Base-by-base conservation (phyloP, 495 filamentous ascomycete species). In the Ramalina peruviana region DNA sequence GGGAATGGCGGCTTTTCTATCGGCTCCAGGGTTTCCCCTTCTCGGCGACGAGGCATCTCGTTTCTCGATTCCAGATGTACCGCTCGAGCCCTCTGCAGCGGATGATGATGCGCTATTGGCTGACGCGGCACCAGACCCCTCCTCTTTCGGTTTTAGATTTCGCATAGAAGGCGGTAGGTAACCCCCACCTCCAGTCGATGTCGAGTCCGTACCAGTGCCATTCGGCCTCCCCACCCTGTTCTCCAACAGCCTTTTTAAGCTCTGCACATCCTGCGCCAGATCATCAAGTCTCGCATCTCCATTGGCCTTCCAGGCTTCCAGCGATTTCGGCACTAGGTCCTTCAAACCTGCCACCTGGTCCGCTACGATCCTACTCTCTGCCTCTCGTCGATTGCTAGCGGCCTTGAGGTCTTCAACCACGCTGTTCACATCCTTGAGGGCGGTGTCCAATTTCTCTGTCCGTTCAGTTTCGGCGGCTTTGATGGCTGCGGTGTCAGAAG, bases 201-300 rank as follows among this genome's bases (percentile, higher is more conserved):
- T 43, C 33, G 58, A 62, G 23, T 62, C 48, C 44, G 57, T 59
- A 16, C 64, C 49, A 36, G 63, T 60, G 49, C 65, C 61, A 59
- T 66, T 62, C 40, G 68, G 64, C 25, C 68, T 64, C 55, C 80
- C 80, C 68, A 94, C 77, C 55, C 86, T 73, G 64, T 93, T 92
- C 40, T 76, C 78, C 62, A 96, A 71, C 48, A 99, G 69, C 17
- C 81, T 81, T 70, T 96, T 96, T 51, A 99, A 68, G 63, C 88
- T 94, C 77, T 85, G 88, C 52, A 99, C 72, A 65, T 99, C 92
- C 10, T 73, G 75, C 49, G 86, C 83, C 45, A 99, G 75, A 48
- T 96, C 93, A 62, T 78, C 84, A 43, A 99, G 65, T 33, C 86
- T 72, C 50, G 69, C 76, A 62, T 97, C 90, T 39, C 82, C 85